phyloP scores from a whole-genome alignment of 805 yeast genomes.

The Tetrapisispora fleetii region DNA sequence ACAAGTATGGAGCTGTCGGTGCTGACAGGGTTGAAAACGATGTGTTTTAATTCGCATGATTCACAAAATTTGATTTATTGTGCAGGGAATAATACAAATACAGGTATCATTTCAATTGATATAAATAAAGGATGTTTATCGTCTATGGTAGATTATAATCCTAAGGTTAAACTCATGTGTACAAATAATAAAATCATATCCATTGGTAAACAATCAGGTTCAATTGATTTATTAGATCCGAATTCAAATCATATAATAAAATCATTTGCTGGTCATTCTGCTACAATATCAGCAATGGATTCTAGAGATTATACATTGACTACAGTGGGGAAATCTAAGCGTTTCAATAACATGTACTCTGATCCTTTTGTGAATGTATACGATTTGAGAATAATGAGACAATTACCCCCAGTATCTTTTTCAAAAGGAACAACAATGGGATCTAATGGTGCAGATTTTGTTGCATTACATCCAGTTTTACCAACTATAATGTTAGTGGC shows the following conservation, averaged over 20 bases:
- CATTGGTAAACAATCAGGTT: conserved; percentile 50
- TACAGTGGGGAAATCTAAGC: conserved; percentile 71
- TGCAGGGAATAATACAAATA: conserved; percentile 29
- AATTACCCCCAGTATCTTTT: conserved; percentile 73
- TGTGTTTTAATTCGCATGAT: conserved; percentile 33
- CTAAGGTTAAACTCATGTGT: conserved; percentile 39
- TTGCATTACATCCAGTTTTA: conserved; percentile 75
- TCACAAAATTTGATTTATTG: conserved; percentile 37
- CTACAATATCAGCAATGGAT: conserved; percentile 54
- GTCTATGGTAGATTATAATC: conserved; percentile 34
- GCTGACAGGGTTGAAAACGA: conserved; percentile 30
- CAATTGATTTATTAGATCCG: conserved; percentile 57
- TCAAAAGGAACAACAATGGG: conserved; percentile 38
- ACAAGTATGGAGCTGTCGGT: conserved; percentile 26
- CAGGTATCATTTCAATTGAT: conserved; percentile 36
- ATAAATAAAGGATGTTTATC: conserved; percentile 31
- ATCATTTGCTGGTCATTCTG: conserved; percentile 50
- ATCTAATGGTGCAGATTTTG: conserved; percentile 77
- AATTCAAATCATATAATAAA: conserved; percentile 38
- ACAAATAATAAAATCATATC: conserved; percentile 45
- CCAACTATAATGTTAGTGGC: conserved; percentile 69
- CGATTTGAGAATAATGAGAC: conserved; percentile 63
- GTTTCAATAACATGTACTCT: conserved; percentile 45
- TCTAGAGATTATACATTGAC: conserved; percentile 56
- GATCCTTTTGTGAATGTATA: conserved; percentile 81